Conservation (phyloP, 257 asterid species). For the Haberlea rhodopensis region DNA sequence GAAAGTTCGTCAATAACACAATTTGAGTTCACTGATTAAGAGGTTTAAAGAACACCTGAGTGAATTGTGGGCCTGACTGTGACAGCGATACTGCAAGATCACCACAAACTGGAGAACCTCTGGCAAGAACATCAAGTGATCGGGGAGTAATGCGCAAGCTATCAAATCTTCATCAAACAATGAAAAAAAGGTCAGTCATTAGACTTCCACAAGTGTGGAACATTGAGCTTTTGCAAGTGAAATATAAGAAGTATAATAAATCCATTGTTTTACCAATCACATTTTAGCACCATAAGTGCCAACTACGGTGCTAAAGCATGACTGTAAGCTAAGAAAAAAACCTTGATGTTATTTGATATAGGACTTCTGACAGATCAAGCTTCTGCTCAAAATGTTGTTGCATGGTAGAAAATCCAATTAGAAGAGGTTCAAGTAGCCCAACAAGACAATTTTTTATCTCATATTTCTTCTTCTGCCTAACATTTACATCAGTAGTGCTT, state of each 20-base stretch:
- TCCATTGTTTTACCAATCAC: conserved; percentile 15
- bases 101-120: conserved; percentile 98
- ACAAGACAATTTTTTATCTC: conserved; percentile 90
- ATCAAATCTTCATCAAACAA: conserved; percentile 75
- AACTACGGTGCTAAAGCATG: conserved; percentile 14
- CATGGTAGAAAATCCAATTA: conserved; percentile 93
- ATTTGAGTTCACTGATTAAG: conserved; percentile 22
- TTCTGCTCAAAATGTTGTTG: conserved; percentile 98
- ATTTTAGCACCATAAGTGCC: conserved; percentile 15
- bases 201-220: conserved; percentile 19
- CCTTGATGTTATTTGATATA: conserved; percentile 99
- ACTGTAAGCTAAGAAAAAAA: conserved; percentile 29
- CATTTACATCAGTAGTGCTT: conserved; percentile 82
- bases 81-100: conserved; percentile 98
- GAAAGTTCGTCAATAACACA: conserved; percentile 23
- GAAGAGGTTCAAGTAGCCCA: conserved; percentile 99
- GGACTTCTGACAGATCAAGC: conserved; percentile 91
- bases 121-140: conserved; percentile 94
- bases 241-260: conserved; percentile 25
- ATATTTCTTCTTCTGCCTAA: conserved; percentile 87
- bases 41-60: conserved; percentile 54
- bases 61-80: conserved; percentile 96
- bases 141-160: conserved; percentile 96
- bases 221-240: conserved; percentile 17
- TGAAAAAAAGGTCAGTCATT: conserved; percentile 34